Conservation (phyloP, 331 rosid species). For the Rosa hybrid region DNA sequence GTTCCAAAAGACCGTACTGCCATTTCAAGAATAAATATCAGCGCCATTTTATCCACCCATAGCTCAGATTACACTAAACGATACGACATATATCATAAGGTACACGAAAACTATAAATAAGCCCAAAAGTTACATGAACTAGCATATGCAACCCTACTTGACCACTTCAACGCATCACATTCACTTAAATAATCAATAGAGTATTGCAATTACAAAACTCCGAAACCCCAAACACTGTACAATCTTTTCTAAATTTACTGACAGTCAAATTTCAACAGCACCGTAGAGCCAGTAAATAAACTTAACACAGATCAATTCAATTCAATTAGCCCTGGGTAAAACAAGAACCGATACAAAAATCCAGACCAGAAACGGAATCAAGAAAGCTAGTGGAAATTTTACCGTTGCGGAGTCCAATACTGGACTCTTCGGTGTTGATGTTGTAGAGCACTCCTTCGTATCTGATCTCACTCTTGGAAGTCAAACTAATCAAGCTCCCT, state of each 20-base stretch:
- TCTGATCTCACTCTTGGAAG: slow-evolving; percentile 87
- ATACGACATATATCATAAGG: not conserved
- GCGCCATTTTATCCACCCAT: not conserved
- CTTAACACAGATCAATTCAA: not conserved
- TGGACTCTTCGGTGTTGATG: slow-evolving; percentile 83
- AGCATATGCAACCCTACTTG: too few species aligned
- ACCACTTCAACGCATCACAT: too few species aligned
- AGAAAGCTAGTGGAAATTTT: not conserved
- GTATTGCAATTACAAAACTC: not conserved
- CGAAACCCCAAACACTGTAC: not conserved
- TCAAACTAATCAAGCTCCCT: slow-evolving; percentile 80
- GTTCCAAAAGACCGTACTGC: slow-evolving; percentile 89
- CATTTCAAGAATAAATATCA: slow-evolving; percentile 8
- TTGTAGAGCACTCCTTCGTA: slow-evolving; percentile 77
- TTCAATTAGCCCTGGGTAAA: not conserved
- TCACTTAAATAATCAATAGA: too few species aligned
- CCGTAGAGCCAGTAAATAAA: not conserved
- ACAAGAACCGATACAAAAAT: too few species aligned
- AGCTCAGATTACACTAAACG: not conserved
- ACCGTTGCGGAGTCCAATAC: slow-evolving; percentile 81
- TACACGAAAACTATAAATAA: not conserved
- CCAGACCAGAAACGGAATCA: not conserved
- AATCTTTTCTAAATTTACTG: not conserved
- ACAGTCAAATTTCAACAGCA: not conserved
- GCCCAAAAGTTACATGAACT: too few species aligned